Base-by-base conservation (phyloP, 2,329 filamentous ascomycete genomes). In the Xylaria polymorpha region DNA sequence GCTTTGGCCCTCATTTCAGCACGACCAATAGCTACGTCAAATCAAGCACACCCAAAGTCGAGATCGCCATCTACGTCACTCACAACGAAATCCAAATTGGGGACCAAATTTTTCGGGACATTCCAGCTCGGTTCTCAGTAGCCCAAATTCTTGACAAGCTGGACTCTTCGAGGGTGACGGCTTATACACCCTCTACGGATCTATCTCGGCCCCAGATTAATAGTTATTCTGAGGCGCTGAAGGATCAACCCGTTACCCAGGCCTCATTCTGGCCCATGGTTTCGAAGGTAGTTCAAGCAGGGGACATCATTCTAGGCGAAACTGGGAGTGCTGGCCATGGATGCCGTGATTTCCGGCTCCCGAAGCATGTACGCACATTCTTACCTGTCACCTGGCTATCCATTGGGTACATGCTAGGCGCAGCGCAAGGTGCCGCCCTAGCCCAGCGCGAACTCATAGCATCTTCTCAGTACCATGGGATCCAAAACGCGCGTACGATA, bases 361-460 rank as follows among this genome's bases (percentile, higher is more conserved):
- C 88, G 0, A 76, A 80, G 1, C 79, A 86, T 43, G 80, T 82
- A 1, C 80, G 79, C 3, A 79, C 85, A 29, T 84, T 90, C 70
- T 83, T 81, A 7, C 84, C 79, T 8, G 83, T 85, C 0, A 88
- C 86, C 37, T 90, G 86, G 85, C 81, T 88, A 1, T 89, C 86
- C 0, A 89, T 89, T 64, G 87, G 87, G 0, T 89, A 88, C 78
- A 89, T 88, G 79, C 83, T 90, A 0, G 85, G 86, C 0, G 87
- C 85, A 0, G 83, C 85, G 3, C 83, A 86, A 25, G 88, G 88
- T 2, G 85, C 85, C 0, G 83, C 85, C 0, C 79, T 89, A 0
- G 90, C 90, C 0, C 82, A 85, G 3, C 77, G 79, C 22, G 87
- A 89, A 65, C 74, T 84, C 2, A 74, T 78, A 7, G 58, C 58